Evolutionary conservation across 208 protist species (phyloP).

Genomic region (Trypanosoma grayi): DNA sequence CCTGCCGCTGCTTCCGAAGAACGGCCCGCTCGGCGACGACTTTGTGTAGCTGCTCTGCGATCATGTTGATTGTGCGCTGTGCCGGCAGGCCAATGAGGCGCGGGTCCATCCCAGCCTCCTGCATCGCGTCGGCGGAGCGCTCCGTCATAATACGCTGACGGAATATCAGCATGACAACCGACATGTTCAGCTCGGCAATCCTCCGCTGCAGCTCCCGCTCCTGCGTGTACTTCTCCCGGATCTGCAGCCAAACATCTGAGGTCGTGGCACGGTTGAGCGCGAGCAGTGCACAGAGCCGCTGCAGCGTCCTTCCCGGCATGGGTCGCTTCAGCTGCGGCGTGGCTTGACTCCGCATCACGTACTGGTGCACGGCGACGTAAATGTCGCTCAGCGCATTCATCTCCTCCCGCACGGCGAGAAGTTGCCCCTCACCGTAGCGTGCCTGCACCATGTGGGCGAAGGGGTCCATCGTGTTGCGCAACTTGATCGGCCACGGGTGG

Average conservation of each 20-base stretch:
- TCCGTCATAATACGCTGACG: conserved; percentile 61
- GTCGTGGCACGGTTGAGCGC: conserved; percentile 49
- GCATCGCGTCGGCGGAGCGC: conserved; percentile 59
- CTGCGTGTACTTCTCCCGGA: conserved; percentile 54
- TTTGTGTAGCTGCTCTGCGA: conserved; percentile 46
- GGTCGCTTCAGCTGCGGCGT: conserved; percentile 54
- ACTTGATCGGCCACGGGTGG: conserved; percentile 83
- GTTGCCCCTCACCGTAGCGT: conserved; percentile 61
- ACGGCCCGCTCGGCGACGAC: conserved; percentile 36
- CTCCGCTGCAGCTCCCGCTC: conserved; percentile 44
- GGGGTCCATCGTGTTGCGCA: conserved; percentile 83
- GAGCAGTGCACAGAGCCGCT: conserved; percentile 51
- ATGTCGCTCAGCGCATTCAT: conserved; percentile 60
- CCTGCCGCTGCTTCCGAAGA: conserved; percentile 53
- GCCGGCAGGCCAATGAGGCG: conserved; percentile 59
- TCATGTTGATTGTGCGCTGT: conserved; percentile 48
- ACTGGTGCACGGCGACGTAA: conserved; percentile 65
- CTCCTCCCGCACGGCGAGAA: conserved; percentile 59
- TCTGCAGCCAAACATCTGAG: conserved; percentile 61
- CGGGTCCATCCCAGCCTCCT: conserved; percentile 58
- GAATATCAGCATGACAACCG: conserved; percentile 62
- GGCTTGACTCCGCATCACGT: conserved; percentile 39
- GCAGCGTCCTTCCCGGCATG: conserved; percentile 37
- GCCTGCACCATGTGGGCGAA: conserved; percentile 63
- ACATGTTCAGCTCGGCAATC: conserved; percentile 52